Base-by-base conservation (phyloP, 352 stramenopile species). In the Aphanomyces invadans region DNA sequence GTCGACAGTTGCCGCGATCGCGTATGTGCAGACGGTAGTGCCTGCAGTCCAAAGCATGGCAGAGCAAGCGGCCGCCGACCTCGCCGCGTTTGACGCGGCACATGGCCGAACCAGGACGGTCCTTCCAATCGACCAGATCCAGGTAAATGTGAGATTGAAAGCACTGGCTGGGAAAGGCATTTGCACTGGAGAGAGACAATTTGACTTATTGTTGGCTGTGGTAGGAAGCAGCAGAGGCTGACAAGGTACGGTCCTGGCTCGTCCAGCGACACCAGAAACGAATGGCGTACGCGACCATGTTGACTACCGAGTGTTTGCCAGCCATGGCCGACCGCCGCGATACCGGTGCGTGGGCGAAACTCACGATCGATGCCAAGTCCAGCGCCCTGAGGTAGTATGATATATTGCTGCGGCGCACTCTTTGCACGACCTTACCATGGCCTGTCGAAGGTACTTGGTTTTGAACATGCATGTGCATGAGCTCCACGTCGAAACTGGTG, bases 121-220 rank as follows among this genome's bases (percentile, higher is more conserved):
- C 64, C n/a, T n/a, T 93, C 70, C 91, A 36, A 94, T 94, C 32
- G 83, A 94, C 62, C 85, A 94, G 64, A 91, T 94, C 42, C 84
- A 83, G 69, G 71, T 76, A 57, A 25, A 38, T 56, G 0, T n/a
- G n/a, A n/a, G n/a, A n/a, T n/a, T n/a, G n/a, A n/a, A n/a, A n/a
- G n/a, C n/a, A n/a, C n/a, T n/a, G n/a, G n/a, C n/a, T n/a, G n/a
- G n/a, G n/a, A n/a, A n/a, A n/a, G n/a, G n/a, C n/a, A 11, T 60
- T 52, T 42, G 36, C 11, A 42, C 38, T 33, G 12, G 29, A 10
- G 48, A 32, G 15, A 11, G 3, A 28, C 49, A 33, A n/a, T 25
- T 29, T 29, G 15, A 28, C 25, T 23, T 59, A 31, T 48, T 29
- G 5, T 32, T 31, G 28, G 19, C n/a, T n/a, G n/a, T n/a, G n/a